Conservation (phyloP, 2,329 filamentous ascomycete genomes). For the Talaromyces sp. region DNA sequence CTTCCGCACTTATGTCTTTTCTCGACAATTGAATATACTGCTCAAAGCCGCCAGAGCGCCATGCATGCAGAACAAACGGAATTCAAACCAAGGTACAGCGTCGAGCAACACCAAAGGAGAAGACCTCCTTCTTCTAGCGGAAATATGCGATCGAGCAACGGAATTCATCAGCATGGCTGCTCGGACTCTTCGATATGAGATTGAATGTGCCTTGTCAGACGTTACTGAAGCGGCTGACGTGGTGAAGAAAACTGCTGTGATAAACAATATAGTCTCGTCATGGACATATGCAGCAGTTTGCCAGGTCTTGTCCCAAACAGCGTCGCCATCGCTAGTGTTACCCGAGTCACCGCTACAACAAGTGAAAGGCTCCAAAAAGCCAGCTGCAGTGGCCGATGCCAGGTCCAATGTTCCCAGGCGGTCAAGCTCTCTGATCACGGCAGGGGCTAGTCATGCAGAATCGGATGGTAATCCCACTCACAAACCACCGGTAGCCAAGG, state of each 20-base stretch:
- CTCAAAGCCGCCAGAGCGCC: conserved; percentile 70
- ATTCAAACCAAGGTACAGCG: conserved; percentile 27
- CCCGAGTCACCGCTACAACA: conserved; percentile 33
- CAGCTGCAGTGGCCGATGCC: conserved; percentile 18
- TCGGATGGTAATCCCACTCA: conserved; percentile 32
- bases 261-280: conserved; percentile 43
- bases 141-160: conserved; percentile 76
- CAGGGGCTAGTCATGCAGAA: conserved; percentile 19
- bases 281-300: conserved; percentile 42
- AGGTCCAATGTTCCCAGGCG: conserved; percentile 30
- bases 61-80: conserved; percentile 28
- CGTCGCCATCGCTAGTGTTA: conserved; percentile 29
- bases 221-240: conserved; percentile 31
- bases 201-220: conserved; percentile 57
- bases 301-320: conserved; percentile 40
- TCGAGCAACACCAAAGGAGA: conserved; percentile 58
- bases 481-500: conserved; percentile 27
- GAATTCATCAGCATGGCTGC: conserved; percentile 80
- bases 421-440: conserved; percentile 32
- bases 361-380: conserved; percentile 19
- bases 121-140: conserved; percentile 73
- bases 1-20: conserved; percentile 90
- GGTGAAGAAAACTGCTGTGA: conserved; percentile 29
- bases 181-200: conserved; percentile 72
- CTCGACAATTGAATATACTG: conserved; percentile 76